Evolutionary conservation across 2,329 filamentous ascomycete species (phyloP), one percentile per base, ranked within the genome.

Genomic region (Shiraia bambusicola): DNA sequence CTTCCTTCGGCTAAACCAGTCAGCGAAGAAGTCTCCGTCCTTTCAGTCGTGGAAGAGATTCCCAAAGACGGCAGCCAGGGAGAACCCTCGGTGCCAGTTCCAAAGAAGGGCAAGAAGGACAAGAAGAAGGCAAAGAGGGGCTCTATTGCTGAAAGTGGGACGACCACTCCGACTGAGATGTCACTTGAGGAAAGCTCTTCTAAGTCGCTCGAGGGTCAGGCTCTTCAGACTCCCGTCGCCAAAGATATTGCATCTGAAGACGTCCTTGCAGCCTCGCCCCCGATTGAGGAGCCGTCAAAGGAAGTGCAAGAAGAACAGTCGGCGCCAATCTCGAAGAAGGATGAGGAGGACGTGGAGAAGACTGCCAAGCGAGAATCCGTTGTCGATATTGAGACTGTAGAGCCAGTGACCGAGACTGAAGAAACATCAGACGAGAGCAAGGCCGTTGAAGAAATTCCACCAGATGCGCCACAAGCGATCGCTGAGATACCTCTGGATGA

Each of bases 71-170:
- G 27, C 27, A 24, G n/a, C 28, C 31, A 48, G 4, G 37, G 39
- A 8, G 40, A 39, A 5, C 28, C 16, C 4, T 14, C 45, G 3
- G 29, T 38, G 8, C 19, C 47, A 29, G 17, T 30, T 15, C 44
- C 47, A 1, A 51, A 50, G 33, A 53, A 56, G 30, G 55, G 56
- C 41, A 59, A 61, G 34, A 58, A 54, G 22, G 45, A 52, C 27
- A 35, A 30, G 3, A 55, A 63, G 47, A 60, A 63, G 19, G 38
- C 48, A 6, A 58, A 61, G 38, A 50, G 50, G 24, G 47, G 43
- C 25, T 58, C 53, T 19, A 27, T 42, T 13, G 43, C 41, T 2
- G 52, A 54, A n/a, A 39, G 39, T 14, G 49, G 40, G 14, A 24
- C 34, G 2, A 41, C 45, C 13, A 44, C 32, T 4, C 15, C 28